Base-by-base conservation (phyloP, 2,329 filamentous ascomycete species). In the Cladophialophora bantiana region DNA sequence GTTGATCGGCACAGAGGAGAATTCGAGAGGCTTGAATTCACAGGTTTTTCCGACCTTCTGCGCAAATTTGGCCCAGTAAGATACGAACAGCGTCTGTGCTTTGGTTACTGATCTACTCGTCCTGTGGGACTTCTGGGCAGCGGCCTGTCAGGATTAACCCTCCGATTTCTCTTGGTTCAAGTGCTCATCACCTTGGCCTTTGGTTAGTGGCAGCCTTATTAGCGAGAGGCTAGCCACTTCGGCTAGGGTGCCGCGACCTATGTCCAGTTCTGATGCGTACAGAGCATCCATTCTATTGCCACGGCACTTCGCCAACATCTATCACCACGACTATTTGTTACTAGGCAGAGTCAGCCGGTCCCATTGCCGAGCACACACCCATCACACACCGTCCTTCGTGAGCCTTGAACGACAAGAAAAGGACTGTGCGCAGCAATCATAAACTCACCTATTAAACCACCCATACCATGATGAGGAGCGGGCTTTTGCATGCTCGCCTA, bases 151-250 rank as follows among this genome's bases (percentile, higher is more conserved):
- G 40, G 40, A n/a, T 42, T 42, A 42, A n/a, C 40, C 40, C 40
- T 12, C 45, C 18, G 20, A 18, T 50, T 50, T 20, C 45, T 50
- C 45, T 20, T 20, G 7, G 18, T 1, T 12, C n/a, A 26, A 26
- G 26, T 26, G 26, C 18, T 50, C 7, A 9, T 9, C 7, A 20
- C 45, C 45, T 20, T 50, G 20, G 18, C 45, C 45, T 50, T 26
- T 50, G 45, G 18, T 26, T 50, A 50, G 18, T 48, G 42, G 10
- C n/a, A 20, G 42, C n/a, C 18, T 20, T 3, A 12, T 12, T 20
- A 50, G 45, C 45, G 45, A 50, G 18, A 26, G 45, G 45, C 45
- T 50, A 50, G n/a, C 45, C 26, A 20, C 45, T 50, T 50, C 45
- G 45, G 45, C 18, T 26, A 3, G 10, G 45, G 9, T 50, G 45